Evolutionary conservation across 164 flowering plant genomes (phyloP).

Genomic region (Umbilicus rupestris): DNA sequence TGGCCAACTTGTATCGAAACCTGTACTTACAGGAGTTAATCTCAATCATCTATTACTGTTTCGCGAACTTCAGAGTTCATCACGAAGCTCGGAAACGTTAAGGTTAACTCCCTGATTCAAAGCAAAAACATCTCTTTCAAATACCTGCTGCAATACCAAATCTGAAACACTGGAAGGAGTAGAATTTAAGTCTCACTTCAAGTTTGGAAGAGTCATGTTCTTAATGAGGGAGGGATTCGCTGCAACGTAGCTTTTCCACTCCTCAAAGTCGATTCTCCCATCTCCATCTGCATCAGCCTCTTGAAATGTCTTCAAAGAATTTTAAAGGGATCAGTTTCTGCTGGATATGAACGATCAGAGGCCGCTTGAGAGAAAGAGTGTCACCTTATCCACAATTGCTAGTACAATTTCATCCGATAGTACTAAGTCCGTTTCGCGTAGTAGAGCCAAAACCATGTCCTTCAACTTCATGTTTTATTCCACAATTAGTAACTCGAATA

Average conservation of each 20-base stretch:
- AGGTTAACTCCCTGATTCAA: conserved; percentile 7
- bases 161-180: background rate
- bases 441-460: conserved; percentile 30
- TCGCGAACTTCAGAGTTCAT: conserved; percentile 4
- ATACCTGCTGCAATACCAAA: background rate
- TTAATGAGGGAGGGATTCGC: conserved; percentile 19
- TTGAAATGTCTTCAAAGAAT: conserved; percentile 19
- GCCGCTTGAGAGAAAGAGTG: background rate
- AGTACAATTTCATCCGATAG: conserved; percentile 26
- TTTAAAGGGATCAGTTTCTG: background rate
- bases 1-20: too few species aligned
- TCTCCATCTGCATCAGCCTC: conserved; percentile 25
- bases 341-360: background rate
- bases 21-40: background rate
- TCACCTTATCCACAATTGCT: conserved; percentile 27
- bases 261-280: conserved; percentile 28
- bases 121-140: background rate
- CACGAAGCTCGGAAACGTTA: conserved; percentile 5
- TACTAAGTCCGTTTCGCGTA: conserved; percentile 22
- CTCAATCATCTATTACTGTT: background rate
- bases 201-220: conserved; percentile 26
- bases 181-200: conserved; percentile 15
- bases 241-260: conserved; percentile 19
- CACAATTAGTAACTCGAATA: background rate
- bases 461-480: conserved; percentile 17